Base-by-base conservation (phyloP, 495 filamentous ascomycete genomes). In the Daldinia grandis region DNA sequence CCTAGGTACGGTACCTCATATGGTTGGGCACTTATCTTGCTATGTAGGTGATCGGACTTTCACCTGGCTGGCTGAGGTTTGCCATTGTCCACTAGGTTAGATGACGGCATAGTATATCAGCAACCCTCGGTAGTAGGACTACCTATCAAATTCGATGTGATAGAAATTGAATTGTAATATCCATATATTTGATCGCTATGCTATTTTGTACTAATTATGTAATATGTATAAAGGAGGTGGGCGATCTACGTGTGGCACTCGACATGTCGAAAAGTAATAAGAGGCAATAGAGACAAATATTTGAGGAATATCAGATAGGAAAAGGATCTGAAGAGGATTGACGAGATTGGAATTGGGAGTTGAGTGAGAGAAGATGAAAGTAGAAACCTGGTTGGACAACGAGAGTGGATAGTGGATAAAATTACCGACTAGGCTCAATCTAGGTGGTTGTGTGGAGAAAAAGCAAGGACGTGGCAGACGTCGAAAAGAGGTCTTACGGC, bases 401-500 rank as follows among this genome's bases (percentile, higher is more conserved):
- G 33, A 31, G n/a, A 27, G 27, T 38, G 25, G 53, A 21, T 21
- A 12, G 19, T 47, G 42, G 62, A 53, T 49, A 17, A 21, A 53
- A 28, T 24, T 55, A 38, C 4, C 21, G 35, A 53, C 63, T 71
- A 66, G 42, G 27, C 63, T 58, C 31, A 10, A 63, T 71, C 42
- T 58, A 31, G 54, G 37, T 62, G 58, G 58, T 56, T 64, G 58
- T 66, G 63, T 66, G 59, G 69, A 67, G 63, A 62, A 58, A 42
- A 28, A 60, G 27, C 54, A 53, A 64, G 69, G 69, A 72, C 69
- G 69, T 72, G 69, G 69, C 69, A 72, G 69, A 24, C 42, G 66
- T 64, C 33, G 55, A 60, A 47, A 56, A 49, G 33, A 56, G 14
- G 53, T 56, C 53, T 56, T 35, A 21, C 8, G 27, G 28, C 30